phyloP scores from a whole-genome alignment of 108 stramenopile genomes.

The Nannochloropsis salina region DNA sequence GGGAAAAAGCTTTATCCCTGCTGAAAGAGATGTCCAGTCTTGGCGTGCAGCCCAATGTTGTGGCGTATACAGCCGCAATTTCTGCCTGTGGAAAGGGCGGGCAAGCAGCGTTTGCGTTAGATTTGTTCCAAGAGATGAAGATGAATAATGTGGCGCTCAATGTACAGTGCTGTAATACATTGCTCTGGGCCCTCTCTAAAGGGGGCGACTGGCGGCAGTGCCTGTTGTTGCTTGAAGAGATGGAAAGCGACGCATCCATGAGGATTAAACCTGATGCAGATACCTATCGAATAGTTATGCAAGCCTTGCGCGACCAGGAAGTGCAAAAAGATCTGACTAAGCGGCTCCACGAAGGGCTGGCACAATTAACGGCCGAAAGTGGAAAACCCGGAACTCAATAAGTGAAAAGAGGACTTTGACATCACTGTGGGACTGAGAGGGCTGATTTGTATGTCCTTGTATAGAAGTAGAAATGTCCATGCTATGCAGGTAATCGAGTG shows the following conservation, averaged over 20 bases:
- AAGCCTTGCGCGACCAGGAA: not conserved
- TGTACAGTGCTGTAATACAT: not conserved
- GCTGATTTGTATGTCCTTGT: too few species aligned
- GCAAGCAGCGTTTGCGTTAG: slow-evolving; percentile 16
- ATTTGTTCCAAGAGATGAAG: slow-evolving; percentile 24
- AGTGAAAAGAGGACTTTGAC: too few species aligned
- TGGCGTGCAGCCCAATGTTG: slow-evolving; percentile 24
- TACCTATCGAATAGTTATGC: not conserved
- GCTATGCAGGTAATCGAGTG: too few species aligned
- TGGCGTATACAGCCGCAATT: slow-evolving; percentile 34
- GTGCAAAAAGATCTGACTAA: not conserved
- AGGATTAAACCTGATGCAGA: not conserved
- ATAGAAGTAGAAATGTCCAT: too few species aligned
- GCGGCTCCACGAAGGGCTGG: not conserved
- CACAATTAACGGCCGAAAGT: not conserved
- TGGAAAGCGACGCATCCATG: not conserved
- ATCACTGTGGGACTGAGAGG: too few species aligned
- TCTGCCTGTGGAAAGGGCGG: slow-evolving; percentile 24
- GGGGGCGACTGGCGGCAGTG: slow-evolving; percentile 24
- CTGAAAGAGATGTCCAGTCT: slow-evolving; percentile 33
- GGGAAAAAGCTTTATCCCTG: slow-evolving; percentile 31
- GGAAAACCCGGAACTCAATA: too few species aligned
- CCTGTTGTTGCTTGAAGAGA: slow-evolving; percentile 27
- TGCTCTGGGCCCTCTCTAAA: slow-evolving; percentile 26
- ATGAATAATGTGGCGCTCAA: slow-evolving; percentile 8